Percentiles rank a stretch among this genome's conserved stretches.
Evolutionary conservation across 1,139 yeast genomes (phyloP).

Genomic region (Meyerozyma athensensis): DNA sequence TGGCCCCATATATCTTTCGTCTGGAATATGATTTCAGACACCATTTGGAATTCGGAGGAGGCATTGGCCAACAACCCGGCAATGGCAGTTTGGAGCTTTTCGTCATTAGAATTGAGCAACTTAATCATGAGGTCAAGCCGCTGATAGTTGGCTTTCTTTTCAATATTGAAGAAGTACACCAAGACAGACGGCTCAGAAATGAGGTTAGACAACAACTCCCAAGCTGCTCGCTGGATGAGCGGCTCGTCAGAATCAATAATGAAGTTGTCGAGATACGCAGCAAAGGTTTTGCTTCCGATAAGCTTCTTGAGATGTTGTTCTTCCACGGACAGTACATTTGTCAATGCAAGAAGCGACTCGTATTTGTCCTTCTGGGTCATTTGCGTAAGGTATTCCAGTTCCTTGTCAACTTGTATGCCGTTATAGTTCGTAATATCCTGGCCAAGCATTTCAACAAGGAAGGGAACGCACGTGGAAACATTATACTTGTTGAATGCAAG

Average conservation of each 20-base stretch:
- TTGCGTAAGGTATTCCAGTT: constrained; percentile 20
- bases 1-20: constrained; percentile 21
- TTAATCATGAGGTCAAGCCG: constrained; percentile 36
- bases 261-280: constrained; percentile 28
- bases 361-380: constrained; percentile 35
- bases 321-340: constrained; percentile 40
- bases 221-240: constrained; percentile 38
- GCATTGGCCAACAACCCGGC: constrained; percentile 50
- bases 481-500: constrained; percentile 39
- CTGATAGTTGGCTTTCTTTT: constrained; percentile 20
- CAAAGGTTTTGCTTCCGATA: constrained; percentile 33
- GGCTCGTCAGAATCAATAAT: constrained; percentile 34
- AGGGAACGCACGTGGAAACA: constrained; percentile 39
- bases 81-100: constrained; percentile 34
- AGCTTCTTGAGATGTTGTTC: constrained; percentile 24
- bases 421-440: constrained; percentile 23
- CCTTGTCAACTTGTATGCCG: constrained; percentile 9
- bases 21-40: constrained; percentile 28
- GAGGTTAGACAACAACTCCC: constrained; percentile 48
- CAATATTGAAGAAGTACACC: constrained; percentile 48
- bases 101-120: constrained; percentile 35
- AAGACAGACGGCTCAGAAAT: constrained; percentile 40
- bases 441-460: constrained; percentile 43
- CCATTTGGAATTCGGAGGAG: constrained; percentile 42
- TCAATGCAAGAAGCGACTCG: constrained; percentile 44